These are phyloP conservation scores for Fusarium sp. DNA, from an alignment of 2,329 filamentous ascomycete species.

Conservation along the genomic window DNA sequence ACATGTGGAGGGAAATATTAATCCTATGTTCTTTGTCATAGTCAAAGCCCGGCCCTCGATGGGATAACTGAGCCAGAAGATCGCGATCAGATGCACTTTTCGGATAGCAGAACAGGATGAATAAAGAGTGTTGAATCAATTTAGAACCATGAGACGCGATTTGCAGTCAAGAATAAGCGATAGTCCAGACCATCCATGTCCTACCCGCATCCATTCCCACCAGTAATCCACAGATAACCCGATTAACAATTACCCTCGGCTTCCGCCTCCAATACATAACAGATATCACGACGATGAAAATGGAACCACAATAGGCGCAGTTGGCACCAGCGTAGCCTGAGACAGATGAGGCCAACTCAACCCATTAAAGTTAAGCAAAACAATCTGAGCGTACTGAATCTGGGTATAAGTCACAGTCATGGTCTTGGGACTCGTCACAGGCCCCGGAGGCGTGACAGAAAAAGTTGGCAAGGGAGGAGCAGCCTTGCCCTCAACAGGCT, in stretches of 20 bases:
- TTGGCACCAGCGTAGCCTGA: slow-evolving; percentile 10
- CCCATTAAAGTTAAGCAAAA: slow-evolving; percentile 1
- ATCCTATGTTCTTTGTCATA: no score
- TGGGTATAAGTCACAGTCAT: slow-evolving; percentile 12
- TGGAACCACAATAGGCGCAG: background rate
- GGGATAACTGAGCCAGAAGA: no score
- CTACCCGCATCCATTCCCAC: background rate
- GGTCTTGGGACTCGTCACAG: background rate
- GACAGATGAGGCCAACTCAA: slow-evolving; percentile 15
- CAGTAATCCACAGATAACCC: background rate
- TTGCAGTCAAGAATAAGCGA: background rate
- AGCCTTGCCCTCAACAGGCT: background rate
- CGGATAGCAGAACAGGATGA: background rate
- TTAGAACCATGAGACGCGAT: background rate
- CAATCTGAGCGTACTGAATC: slow-evolving; percentile 17
- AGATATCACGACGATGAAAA: background rate
- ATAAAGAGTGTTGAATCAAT: background rate
- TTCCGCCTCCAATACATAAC: background rate
- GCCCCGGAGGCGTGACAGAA: background rate
- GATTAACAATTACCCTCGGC: background rate
- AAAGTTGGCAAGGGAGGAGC: slow-evolving; percentile 8
- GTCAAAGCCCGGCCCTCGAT: no score
- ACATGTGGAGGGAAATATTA: no score
- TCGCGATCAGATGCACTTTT: background rate
- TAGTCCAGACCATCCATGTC: background rate